phyloP scores from a whole-genome alignment of 176 grass and related monocot species.

The Carex myosuroides region DNA sequence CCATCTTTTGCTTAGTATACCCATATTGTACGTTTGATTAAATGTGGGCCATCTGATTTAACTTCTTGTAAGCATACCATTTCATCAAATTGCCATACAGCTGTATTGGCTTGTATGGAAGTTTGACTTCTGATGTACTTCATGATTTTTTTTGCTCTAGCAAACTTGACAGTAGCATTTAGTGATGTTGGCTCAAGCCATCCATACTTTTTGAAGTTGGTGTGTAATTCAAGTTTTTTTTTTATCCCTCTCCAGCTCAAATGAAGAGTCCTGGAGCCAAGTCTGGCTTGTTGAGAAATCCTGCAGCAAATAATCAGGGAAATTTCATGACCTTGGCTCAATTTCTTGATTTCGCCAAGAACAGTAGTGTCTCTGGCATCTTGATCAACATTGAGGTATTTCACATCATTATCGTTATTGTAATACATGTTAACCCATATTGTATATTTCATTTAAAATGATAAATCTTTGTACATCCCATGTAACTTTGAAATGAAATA shows the following conservation, averaged over 20 bases:
- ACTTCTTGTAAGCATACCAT: neutral
- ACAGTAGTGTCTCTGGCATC: slow-evolving; percentile 55
- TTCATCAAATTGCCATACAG: neutral
- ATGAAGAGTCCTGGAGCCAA: slow-evolving; percentile 43
- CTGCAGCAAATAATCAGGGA: slow-evolving; percentile 60
- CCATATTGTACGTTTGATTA: neutral
- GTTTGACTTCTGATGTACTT: neutral
- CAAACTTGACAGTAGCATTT: neutral
- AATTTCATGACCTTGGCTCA: slow-evolving; percentile 55
- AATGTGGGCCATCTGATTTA: neutral
- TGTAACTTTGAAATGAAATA: neutral
- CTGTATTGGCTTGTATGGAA: neutral
- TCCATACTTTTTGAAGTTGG: neutral
- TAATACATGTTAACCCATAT: neutral
- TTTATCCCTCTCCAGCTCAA: slow-evolving; percentile 33
- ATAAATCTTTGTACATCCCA: neutral
- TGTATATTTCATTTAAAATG: neutral
- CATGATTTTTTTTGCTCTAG: neutral
- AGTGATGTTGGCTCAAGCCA: neutral
- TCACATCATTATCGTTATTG: neutral
- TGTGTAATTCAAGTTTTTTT: neutral
- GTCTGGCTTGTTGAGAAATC: slow-evolving; percentile 63
- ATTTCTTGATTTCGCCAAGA: slow-evolving; percentile 65
- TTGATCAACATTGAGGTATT: slow-evolving; percentile 74
- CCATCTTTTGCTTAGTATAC: neutral